Evolutionary conservation across 208 protist genomes (phyloP).

Genomic region (Crithidia expoeki): DNA sequence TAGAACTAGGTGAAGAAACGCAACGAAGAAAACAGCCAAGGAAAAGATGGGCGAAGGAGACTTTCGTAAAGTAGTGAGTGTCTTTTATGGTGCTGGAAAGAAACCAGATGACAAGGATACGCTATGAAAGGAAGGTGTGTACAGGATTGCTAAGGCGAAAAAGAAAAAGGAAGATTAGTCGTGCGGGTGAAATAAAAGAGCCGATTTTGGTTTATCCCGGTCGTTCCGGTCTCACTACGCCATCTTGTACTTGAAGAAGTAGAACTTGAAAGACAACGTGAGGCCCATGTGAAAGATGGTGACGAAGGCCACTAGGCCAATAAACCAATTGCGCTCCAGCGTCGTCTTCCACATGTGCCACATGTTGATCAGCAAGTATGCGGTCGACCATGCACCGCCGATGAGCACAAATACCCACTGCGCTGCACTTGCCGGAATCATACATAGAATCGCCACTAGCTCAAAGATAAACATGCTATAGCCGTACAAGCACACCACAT

Average conservation of each 20-base stretch:
- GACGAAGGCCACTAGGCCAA: slow-evolving; percentile 68
- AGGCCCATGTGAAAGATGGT: slow-evolving; percentile 69
- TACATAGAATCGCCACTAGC: slow-evolving; percentile 74
- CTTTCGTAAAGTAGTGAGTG: too few relatives aligned
- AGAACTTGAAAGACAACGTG: slow-evolving; percentile 87
- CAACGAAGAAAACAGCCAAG: too few relatives aligned
- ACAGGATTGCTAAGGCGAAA: too few relatives aligned
- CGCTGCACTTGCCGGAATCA: slow-evolving; percentile 61
- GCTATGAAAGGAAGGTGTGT: too few relatives aligned
- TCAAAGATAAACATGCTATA: slow-evolving; percentile 92
- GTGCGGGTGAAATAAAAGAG: too few relatives aligned
- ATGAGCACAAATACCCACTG: slow-evolving; percentile 82
- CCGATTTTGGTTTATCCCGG: too few relatives aligned
- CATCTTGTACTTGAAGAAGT: slow-evolving; percentile 85
- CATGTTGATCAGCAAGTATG: slow-evolving; percentile 81
- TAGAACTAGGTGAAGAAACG: too few relatives aligned
- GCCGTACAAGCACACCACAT: slow-evolving; percentile 87
- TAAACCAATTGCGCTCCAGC: slow-evolving; percentile 71
- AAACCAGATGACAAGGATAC: too few relatives aligned
- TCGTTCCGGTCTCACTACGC: too few relatives aligned
- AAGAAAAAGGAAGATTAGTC: too few relatives aligned
- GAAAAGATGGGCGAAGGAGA: too few relatives aligned
- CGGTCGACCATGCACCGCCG: slow-evolving; percentile 72
- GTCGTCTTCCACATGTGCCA: slow-evolving; percentile 78
- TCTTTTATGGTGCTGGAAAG: too few relatives aligned